A percentile compares a stretch with the other conserved stretches of the same genome.
Conservation (phyloP, 352 stramenopile genomes). For the Globisporangium splendens region DNA sequence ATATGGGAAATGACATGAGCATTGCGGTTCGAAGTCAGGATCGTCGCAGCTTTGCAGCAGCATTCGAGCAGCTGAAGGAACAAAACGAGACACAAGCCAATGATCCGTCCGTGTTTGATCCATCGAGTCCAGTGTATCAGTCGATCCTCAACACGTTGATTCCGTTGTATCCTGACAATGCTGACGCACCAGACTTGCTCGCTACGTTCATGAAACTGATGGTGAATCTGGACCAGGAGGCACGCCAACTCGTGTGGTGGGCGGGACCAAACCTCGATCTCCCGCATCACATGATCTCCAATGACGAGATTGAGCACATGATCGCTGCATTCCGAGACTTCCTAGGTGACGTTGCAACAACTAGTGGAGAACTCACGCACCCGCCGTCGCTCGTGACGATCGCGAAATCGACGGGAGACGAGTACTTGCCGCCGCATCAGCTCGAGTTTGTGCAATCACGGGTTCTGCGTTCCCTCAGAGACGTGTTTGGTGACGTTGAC, state of each 20-base stretch:
- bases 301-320: conserved; percentile 49
- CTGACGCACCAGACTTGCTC: conserved; percentile 18
- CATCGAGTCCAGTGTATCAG: not conserved
- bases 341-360: conserved; percentile 11
- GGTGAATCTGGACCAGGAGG: conserved; percentile 18
- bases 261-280: conserved; percentile 60
- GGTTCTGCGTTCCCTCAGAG: conserved; percentile 47
- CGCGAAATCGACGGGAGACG: conserved; percentile 71
- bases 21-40: conserved; percentile 23
- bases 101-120: conserved; percentile 9
- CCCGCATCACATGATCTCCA: conserved; percentile 56
- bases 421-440: conserved; percentile 69
- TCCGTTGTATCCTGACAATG: conserved; percentile 26
- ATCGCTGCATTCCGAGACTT: conserved; percentile 33
- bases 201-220: conserved; percentile 21
- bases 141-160: conserved; percentile 11
- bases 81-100: not conserved
- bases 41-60: conserved; percentile 24
- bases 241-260: conserved; percentile 36
- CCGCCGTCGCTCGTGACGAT: conserved; percentile 77
- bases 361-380: conserved; percentile 16
- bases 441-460: conserved; percentile 36
- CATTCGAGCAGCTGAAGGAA: conserved; percentile 31
- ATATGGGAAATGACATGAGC: conserved; percentile 17
- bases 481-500: conserved; percentile 26